Percentiles rank a stretch among this genome's conserved stretches.
Conservation (phyloP, 495 filamentous ascomycete species). For the Staphylotrichum longicolle region DNA sequence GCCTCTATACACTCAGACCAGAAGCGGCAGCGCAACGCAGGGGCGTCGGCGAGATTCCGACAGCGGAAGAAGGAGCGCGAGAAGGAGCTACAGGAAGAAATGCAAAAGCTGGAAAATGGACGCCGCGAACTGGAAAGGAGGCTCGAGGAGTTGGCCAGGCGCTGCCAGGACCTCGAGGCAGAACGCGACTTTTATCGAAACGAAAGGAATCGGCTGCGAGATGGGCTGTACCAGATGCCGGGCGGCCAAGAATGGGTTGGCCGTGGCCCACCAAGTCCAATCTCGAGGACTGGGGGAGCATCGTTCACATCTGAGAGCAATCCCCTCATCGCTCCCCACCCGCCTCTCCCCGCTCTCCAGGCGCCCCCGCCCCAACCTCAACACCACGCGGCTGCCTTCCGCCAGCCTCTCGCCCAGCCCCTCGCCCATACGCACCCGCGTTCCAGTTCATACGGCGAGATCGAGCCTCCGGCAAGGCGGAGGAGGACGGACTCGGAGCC, state of each 20-base stretch:
- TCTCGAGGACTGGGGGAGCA: conserved; percentile 34
- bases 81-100: conserved; percentile 64
- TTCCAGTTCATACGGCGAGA: conserved; percentile 31
- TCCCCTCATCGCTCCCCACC: conserved; percentile 25
- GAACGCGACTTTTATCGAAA: conserved; percentile 47
- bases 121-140: conserved; percentile 46
- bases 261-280: conserved; percentile 49
- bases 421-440: conserved; percentile 24
- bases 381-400: conserved; percentile 19
- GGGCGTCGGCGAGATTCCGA: conserved; percentile 85
- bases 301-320: conserved; percentile 35
- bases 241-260: conserved; percentile 50
- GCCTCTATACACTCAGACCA: conserved; percentile 84
- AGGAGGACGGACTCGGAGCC: conserved; percentile 47
- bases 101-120: conserved; percentile 59
- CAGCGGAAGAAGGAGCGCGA: conserved; percentile 88
- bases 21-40: conserved; percentile 90
- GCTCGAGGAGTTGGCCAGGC: conserved; percentile 46
- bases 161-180: conserved; percentile 50
- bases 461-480: conserved; percentile 45
- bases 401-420: conserved; percentile 19
- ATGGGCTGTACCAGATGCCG: conserved; percentile 55
- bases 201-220: conserved; percentile 67
- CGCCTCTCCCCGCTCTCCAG: conserved; percentile 21
- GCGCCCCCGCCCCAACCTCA: conserved; percentile 25